Evolutionary conservation across 2,329 filamentous ascomycete genomes (phyloP).

Genomic region (Colletotrichum sp.): DNA sequence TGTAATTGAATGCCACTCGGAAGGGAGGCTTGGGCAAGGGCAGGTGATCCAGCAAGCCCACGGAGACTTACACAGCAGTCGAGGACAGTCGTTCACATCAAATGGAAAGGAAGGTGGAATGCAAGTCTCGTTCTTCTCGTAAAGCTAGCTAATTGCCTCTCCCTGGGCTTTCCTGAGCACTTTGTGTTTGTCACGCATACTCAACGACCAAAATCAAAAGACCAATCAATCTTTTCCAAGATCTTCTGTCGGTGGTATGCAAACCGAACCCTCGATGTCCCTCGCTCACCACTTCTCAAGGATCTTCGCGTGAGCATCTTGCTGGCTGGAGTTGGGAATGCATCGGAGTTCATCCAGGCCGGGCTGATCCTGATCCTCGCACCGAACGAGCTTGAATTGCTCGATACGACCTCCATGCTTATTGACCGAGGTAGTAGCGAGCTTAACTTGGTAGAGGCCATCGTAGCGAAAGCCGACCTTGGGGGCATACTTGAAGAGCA

Average conservation of each 20-base stretch:
- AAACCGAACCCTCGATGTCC: background rate
- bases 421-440: conserved; percentile 1
- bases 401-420: conserved; percentile 22
- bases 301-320: conserved; percentile 16
- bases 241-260: background rate
- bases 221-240: background rate
- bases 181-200: background rate
- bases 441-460: conserved; percentile 34
- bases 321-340: conserved; percentile 8
- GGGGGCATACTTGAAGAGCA: conserved; percentile 19
- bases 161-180: background rate
- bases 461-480: conserved; percentile 38
- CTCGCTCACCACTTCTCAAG: conserved; percentile 19
- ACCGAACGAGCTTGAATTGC: conserved; percentile 13
- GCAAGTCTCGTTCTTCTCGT: background rate
- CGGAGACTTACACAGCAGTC: background rate
- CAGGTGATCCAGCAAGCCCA: background rate
- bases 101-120: background rate
- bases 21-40: background rate
- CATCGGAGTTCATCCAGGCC: background rate
- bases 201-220: background rate
- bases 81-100: background rate
- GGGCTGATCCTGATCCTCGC: conserved; percentile 3
- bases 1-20: background rate
- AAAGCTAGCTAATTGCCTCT: background rate